Evolutionary conservation across 768 basidiomycete species (phyloP), one percentile per base, ranked within the genome.

Genomic region (Paxillus ammoniavirescens): DNA sequence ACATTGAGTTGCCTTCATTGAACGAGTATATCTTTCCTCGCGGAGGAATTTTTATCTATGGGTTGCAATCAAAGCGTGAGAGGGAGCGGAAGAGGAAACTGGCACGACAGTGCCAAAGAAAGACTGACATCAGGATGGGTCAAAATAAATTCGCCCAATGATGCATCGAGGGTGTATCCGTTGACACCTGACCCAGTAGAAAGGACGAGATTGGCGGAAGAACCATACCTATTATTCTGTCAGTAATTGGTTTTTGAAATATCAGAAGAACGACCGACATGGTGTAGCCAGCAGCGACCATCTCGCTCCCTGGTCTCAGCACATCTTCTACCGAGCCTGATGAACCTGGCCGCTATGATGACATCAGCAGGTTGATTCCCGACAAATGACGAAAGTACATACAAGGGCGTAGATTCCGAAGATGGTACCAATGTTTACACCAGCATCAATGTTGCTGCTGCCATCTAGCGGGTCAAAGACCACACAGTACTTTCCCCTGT

Each of bases 21-120:
- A 98, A 96, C 3, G 95, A 98, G 77, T 99, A 99, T 67, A 99
- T 99, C 76, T 98, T 98, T 61, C 97, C 97, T 47, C 97, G 87
- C 9, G 84, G 60, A 7, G 97, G 97, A 59, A 99, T 92, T 72
- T 84, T 82, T 73, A 99, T 99, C 89, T 91, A 65, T 21, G 17
- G 14, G 10, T 15, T 50, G 26, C 10, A 14, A 23, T 59, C 50
- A 53, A 13, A 36, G 49, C 38, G 35, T 42, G 26, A 49, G 52
- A 47, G 23, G 21, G 21, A 8, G 37, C 38, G 36, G 26, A 23
- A 2, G 26, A 50, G 54, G 48, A 60, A n/a, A 42, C 49, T 28
- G 42, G 33, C n/a, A n/a, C 17, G 6, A 21, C 23, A 38, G 36
- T 33, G 55, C 10, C 17, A 46, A 42, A 28, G 37, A 28, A 56